These are phyloP conservation scores for Pleurotus sapidus DNA, from an alignment of 768 basidiomycete species.

Conservation along the genomic window DNA sequence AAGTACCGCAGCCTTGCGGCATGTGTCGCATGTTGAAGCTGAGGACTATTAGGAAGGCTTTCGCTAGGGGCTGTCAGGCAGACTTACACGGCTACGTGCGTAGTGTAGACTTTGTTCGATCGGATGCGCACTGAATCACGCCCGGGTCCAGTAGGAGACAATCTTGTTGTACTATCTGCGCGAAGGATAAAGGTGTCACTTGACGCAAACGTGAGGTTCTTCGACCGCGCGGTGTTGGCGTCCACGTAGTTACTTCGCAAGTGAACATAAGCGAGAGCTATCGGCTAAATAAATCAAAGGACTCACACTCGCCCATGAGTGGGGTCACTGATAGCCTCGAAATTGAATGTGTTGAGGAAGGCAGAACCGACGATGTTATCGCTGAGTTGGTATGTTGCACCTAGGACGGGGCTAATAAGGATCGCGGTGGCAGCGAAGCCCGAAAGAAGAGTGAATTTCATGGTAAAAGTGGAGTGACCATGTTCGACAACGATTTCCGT, in stretches of 20 bases:
- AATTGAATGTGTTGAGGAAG: constrained; percentile 50
- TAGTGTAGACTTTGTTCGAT: constrained; percentile 50
- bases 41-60: constrained; percentile 1
- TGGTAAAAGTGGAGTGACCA: neutral
- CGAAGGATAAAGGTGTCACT: constrained; percentile 54
- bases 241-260: constrained; percentile 40
- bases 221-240: constrained; percentile 42
- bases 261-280: neutral
- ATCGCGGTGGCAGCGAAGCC: neutral
- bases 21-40: constrained; percentile 54
- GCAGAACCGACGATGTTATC: constrained; percentile 40
- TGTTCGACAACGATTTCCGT: neutral
- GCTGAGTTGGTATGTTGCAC: constrained; percentile 38
- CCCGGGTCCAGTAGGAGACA: constrained; percentile 48
- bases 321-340: constrained; percentile 50
- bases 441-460: neutral
- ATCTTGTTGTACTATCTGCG: constrained; percentile 46
- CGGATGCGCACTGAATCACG: constrained; percentile 56
- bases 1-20: constrained; percentile 57
- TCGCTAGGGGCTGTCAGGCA: neutral
- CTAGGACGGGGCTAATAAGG: constrained; percentile 18
- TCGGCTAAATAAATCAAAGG: neutral
- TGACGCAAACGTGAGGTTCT: constrained; percentile 57
- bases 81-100: constrained; percentile 51
- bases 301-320: constrained; percentile 52